A percentile compares a stretch with the other conserved stretches of the same genome.
Conservation (phyloP, 129 eudicot genomes). For the Chrysanthemum seticuspe region DNA sequence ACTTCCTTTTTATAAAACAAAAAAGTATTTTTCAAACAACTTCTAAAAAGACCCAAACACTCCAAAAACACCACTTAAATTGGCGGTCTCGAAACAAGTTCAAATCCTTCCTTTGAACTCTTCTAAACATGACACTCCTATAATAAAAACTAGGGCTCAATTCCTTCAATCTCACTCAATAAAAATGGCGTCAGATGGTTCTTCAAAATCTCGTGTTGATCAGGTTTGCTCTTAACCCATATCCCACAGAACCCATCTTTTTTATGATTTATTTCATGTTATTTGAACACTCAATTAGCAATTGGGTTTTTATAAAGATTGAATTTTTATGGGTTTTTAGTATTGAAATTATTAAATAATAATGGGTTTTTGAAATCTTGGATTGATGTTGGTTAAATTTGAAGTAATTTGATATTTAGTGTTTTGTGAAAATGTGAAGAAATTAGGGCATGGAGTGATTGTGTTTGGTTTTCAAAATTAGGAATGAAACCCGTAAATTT, state of each 20-base stretch:
- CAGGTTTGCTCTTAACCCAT: constrained; percentile 23
- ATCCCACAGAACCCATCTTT: neutral
- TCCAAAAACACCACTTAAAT: neutral
- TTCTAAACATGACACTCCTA: neutral
- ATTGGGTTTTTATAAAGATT: neutral
- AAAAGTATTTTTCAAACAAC: too few species aligned
- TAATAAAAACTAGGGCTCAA: constrained; percentile 35
- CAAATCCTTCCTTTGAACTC: constrained; percentile 24
- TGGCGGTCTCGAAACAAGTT: constrained; percentile 35
- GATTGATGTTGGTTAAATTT: neutral
- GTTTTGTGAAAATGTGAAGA: too few species aligned
- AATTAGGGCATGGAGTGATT: too few species aligned
- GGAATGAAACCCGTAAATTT: too few species aligned
- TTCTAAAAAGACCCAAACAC: too few species aligned
- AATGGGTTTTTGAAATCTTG: neutral
- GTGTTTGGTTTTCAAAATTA: too few species aligned
- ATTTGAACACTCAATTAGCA: constrained; percentile 11
- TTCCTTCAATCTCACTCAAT: neutral
- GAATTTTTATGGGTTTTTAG: constrained; percentile 6
- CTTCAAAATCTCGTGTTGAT: constrained; percentile 35
- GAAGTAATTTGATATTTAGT: neutral
- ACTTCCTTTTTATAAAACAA: neutral
- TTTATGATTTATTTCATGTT: neutral
- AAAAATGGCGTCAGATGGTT: constrained; percentile 31
- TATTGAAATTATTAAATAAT: neutral